These are phyloP conservation scores for Vachellia pachyceras DNA, from an alignment of 306 rosid species.

Conservation along the genomic window DNA sequence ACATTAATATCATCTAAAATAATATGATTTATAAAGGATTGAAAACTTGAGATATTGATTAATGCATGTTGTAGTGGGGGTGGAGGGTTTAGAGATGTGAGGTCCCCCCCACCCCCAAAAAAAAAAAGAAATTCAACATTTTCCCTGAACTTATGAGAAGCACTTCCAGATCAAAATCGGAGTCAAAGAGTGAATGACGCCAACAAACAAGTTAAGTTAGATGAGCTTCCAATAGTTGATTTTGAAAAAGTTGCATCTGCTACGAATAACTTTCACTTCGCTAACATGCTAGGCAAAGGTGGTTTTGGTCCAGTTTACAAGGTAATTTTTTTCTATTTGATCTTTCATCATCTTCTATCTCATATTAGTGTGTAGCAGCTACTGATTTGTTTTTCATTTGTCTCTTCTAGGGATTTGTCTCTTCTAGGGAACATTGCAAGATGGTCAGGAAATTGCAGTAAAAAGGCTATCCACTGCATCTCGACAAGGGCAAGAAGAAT, in stretches of 20 bases:
- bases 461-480: constrained; percentile 52
- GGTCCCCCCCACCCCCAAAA: background rate
- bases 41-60: background rate
- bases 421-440: constrained; percentile 40
- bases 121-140: background rate
- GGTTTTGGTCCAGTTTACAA: constrained; percentile 53
- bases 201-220: constrained; percentile 39
- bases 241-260: constrained; percentile 47
- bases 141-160: background rate
- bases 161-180: constrained; percentile 14
- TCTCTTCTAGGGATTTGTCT: too few relatives aligned
- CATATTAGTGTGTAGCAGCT: background rate
- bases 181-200: constrained; percentile 25
- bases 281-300: constrained; percentile 40
- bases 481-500: constrained; percentile 55
- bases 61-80: background rate
- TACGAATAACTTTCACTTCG: constrained; percentile 45
- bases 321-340: constrained; percentile 30
- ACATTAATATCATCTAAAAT: background rate
- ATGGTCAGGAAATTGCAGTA: constrained; percentile 56
- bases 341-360: background rate
- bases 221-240: constrained; percentile 49
- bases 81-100: constrained; percentile 7
- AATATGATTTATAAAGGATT: background rate
- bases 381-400: background rate